These are phyloP conservation scores for Phellinidium pouzarii DNA, from an alignment of 1,284 basidiomycete species.

Conservation along the genomic window DNA sequence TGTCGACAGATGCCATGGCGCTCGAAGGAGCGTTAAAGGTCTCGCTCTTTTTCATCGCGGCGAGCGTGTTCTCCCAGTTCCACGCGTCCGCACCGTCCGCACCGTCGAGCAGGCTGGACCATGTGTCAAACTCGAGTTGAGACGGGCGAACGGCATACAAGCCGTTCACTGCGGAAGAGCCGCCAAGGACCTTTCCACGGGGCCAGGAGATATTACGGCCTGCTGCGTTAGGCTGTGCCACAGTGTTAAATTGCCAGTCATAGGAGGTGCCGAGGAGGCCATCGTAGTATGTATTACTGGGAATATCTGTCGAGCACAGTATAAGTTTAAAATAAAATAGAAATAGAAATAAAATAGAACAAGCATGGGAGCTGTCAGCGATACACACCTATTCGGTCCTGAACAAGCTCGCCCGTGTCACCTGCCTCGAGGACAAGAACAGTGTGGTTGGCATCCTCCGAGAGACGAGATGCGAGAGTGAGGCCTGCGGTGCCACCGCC, in stretches of 20 bases:
- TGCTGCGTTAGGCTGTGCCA: constrained; percentile 37
- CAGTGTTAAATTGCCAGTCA: constrained; percentile 60
- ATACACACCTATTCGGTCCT: constrained; percentile 32
- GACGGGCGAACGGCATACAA: constrained; percentile 58
- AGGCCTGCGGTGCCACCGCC: constrained; percentile 72
- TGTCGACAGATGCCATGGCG: constrained; percentile 30
- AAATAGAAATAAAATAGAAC: background rate
- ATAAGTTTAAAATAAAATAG: constrained; percentile 20
- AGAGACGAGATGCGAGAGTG: constrained; percentile 63
- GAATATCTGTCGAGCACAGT: constrained; percentile 36
- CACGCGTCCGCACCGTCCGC: constrained; percentile 35
- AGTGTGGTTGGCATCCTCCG: constrained; percentile 59
- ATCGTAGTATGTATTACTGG: constrained; percentile 44
- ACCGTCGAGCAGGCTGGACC: constrained; percentile 38
- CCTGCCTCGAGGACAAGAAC: constrained; percentile 74
- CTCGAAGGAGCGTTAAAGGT: constrained; percentile 35
- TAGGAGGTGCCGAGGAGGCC: constrained; percentile 44
- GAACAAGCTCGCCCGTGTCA: constrained; percentile 45
- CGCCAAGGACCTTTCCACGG: constrained; percentile 64
- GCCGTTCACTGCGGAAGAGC: constrained; percentile 66
- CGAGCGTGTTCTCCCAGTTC: constrained; percentile 49
- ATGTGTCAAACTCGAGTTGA: constrained; percentile 47
- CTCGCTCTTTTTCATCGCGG: constrained; percentile 48
- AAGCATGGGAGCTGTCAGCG: no score
- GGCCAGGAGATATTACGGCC: constrained; percentile 44